Conservation (phyloP, 106 monocot species). For the Dioscorea alata region DNA sequence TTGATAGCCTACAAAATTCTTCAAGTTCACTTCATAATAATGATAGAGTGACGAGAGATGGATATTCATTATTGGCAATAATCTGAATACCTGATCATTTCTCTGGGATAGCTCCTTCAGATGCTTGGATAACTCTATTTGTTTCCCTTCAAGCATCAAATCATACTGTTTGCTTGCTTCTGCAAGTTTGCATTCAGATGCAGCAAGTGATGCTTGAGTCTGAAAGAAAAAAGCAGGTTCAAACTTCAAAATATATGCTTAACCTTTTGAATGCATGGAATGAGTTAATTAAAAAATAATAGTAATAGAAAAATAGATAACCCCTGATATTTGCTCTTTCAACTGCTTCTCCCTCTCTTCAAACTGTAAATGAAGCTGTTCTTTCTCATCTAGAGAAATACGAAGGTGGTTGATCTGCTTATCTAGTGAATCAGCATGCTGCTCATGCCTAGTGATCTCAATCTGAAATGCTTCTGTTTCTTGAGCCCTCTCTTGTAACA, state of each 20-base stretch:
- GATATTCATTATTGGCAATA: background rate
- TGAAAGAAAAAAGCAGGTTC: conserved; percentile 16
- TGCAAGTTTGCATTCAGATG: conserved; percentile 56
- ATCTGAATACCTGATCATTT: conserved; percentile 81
- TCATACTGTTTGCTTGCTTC: conserved; percentile 83
- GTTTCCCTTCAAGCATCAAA: conserved; percentile 81
- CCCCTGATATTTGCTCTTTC: conserved; percentile 76
- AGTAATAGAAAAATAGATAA: conserved; percentile 16
- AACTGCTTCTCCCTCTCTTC: conserved; percentile 54
- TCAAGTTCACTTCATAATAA: background rate
- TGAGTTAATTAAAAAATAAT: no score
- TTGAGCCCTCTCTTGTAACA: conserved; percentile 40
- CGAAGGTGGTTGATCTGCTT: conserved; percentile 55
- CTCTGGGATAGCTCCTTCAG: conserved; percentile 86
- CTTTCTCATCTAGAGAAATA: conserved; percentile 54
- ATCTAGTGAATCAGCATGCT: conserved; percentile 42
- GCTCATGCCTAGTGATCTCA: conserved; percentile 44
- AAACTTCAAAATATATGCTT: background rate
- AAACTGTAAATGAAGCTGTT: conserved; percentile 36
- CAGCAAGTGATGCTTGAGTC: conserved; percentile 58
- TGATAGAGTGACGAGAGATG: background rate
- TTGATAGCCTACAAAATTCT: conserved; percentile 78
- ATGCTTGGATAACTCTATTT: conserved; percentile 85
- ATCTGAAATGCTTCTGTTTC: conserved; percentile 39
- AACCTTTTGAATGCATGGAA: no score